phyloP scores from a whole-genome alignment of 257 asterid species.

The Euphrasia confusa region DNA sequence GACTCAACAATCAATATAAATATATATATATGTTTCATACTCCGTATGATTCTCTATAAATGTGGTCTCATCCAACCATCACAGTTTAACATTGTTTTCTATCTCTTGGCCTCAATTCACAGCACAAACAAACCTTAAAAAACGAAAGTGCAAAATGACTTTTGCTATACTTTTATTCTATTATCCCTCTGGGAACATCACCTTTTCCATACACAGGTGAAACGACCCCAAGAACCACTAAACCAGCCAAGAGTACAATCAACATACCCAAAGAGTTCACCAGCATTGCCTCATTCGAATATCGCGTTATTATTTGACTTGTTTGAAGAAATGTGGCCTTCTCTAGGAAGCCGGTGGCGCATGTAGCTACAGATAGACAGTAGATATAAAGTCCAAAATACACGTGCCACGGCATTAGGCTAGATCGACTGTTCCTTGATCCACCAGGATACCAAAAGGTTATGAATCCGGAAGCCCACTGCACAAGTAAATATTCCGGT shows the following conservation, averaged over 20 bases:
- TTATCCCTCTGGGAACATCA: constrained; percentile 34
- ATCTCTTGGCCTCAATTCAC: neutral
- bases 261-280: constrained; percentile 66
- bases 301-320: constrained; percentile 60
- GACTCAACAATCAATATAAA: too few species aligned
- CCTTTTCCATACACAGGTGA: constrained; percentile 56
- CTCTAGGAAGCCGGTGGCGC: constrained; percentile 83
- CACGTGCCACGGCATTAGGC: constrained; percentile 71
- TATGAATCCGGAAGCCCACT: constrained; percentile 76
- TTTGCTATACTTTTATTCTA: neutral
- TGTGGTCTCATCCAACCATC: neutral
- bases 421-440: constrained; percentile 58
- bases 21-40: neutral
- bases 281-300: constrained; percentile 74
- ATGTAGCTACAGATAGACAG: constrained; percentile 67
- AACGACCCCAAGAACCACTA: constrained; percentile 77
- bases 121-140: neutral
- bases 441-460: constrained; percentile 89
- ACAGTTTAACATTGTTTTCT: constrained; percentile 1
- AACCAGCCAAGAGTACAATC: constrained; percentile 68
- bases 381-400: constrained; percentile 65
- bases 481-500: constrained; percentile 9
- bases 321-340: constrained; percentile 79
- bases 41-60: neutral
- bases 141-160: neutral